phyloP scores from a whole-genome alignment of 108 stramenopile genomes.

The Craspedostauros australis region DNA sequence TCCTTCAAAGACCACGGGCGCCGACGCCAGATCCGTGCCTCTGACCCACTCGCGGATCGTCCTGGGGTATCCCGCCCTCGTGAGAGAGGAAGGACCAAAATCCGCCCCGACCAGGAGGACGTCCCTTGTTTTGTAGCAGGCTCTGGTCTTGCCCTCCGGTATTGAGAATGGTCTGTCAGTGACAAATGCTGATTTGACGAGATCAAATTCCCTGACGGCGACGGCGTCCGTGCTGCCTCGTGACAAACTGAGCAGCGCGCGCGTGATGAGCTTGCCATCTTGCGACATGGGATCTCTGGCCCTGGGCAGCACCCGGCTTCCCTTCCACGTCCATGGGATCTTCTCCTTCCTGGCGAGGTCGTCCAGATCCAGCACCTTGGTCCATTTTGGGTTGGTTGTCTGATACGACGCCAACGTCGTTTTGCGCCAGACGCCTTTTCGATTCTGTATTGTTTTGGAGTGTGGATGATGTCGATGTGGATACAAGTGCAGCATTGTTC shows the following conservation, averaged over 20 bases:
- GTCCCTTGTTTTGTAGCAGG: constrained; percentile 28
- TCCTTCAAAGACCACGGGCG: constrained; percentile 69
- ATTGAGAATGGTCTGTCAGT: constrained; percentile 25
- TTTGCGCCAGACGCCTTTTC: constrained; percentile 82
- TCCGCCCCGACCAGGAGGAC: constrained; percentile 20
- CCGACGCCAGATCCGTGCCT: constrained; percentile 65
- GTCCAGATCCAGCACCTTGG: constrained; percentile 79
- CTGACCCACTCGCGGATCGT: constrained; percentile 75
- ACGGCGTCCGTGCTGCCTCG: constrained; percentile 77
- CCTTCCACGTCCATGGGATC: constrained; percentile 86
- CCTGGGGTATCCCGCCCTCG: constrained; percentile 71
- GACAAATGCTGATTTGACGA: constrained; percentile 51
- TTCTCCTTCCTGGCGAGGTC: constrained; percentile 51
- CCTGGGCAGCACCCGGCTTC: constrained; percentile 47
- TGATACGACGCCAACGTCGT: constrained; percentile 66
- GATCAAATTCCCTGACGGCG: constrained; percentile 62
- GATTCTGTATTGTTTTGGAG: constrained; percentile 32
- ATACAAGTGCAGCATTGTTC: neutral
- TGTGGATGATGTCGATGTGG: neutral
- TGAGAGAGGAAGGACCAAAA: constrained; percentile 56
- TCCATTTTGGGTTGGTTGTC: constrained; percentile 57
- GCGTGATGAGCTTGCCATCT: constrained; percentile 40
- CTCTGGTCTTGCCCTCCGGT: constrained; percentile 52
- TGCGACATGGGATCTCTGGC: constrained; percentile 45
- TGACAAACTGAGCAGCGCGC: constrained; percentile 66